A percentile compares a stretch with the other conserved stretches of the same genome.
Evolutionary conservation across 2,329 filamentous ascomycete genomes (phyloP).

Genomic region (Ceratocystiopsis sp.): DNA sequence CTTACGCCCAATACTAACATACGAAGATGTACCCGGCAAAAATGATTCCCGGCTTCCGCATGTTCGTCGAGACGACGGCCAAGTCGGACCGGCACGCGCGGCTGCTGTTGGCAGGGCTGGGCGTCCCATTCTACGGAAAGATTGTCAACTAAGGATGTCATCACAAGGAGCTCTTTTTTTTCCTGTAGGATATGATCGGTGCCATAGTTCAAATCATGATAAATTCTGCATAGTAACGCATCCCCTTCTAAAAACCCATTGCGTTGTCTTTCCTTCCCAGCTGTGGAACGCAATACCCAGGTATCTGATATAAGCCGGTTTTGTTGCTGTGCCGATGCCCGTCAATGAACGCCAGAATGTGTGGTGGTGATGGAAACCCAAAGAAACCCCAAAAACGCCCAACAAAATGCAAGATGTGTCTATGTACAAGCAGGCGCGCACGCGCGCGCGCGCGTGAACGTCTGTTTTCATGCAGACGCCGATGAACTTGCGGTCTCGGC

Average conservation of each 20-base stretch:
- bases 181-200: no score
- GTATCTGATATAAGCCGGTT: conserved; percentile 1
- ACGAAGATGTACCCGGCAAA: conserved; percentile 39
- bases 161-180: no score
- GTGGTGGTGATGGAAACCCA: no score
- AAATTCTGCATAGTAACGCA: no score
- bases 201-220: no score
- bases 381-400: no score
- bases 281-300: background rate
- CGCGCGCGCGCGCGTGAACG: background rate
- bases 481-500: conserved; percentile 16
- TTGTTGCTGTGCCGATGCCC: background rate
- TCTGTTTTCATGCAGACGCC: conserved; percentile 7
- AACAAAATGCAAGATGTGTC: background rate
- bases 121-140: conserved; percentile 61
- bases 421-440: background rate
- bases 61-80: conserved; percentile 71
- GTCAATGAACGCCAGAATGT: background rate
- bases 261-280: background rate
- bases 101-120: conserved; percentile 53
- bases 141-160: conserved; percentile 10
- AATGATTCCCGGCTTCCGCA: conserved; percentile 73
- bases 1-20: background rate
- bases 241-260: no score
- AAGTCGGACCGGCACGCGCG: conserved; percentile 73